A percentile compares a stretch with the other conserved stretches of the same genome.
phyloP scores from a whole-genome alignment of 805 yeast species.

The Spathaspora arborariae region DNA sequence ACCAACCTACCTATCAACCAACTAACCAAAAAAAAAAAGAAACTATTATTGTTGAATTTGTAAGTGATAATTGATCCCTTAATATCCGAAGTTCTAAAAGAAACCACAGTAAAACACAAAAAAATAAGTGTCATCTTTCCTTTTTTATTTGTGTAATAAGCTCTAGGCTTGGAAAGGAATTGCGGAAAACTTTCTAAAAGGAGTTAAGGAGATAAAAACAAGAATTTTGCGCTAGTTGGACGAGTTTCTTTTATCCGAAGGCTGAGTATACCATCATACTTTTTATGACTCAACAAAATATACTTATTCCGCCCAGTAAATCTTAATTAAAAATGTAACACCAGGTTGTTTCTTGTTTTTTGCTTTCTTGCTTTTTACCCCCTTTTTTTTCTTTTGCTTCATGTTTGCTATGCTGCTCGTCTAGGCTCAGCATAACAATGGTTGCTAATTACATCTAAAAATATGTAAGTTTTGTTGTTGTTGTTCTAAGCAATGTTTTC shows the following conservation, averaged over 20 bases:
- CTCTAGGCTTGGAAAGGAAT: not conserved
- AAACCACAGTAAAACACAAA: not conserved
- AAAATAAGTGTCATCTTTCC: not conserved
- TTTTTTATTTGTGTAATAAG: no score
- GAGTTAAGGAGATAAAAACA: not conserved
- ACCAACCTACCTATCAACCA: no score
- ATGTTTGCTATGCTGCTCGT: not conserved
- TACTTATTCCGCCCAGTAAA: not conserved
- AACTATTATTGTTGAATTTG: not conserved
- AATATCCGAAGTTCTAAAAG: not conserved
- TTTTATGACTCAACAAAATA: not conserved
- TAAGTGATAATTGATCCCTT: not conserved
- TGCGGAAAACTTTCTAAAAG: not conserved
- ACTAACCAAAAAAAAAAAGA: not conserved
- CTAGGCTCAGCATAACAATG: not conserved
- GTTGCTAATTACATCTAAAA: not conserved
- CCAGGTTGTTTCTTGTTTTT: not conserved
- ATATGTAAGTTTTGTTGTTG: no score
- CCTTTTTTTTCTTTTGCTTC: not conserved
- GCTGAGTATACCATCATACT: not conserved
- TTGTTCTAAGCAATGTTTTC: no score
- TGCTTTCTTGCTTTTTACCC: not conserved
- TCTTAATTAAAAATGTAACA: not conserved
- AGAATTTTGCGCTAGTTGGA: not conserved
- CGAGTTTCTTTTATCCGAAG: not conserved